Base-by-base conservation (phyloP, 2,329 filamentous ascomycete genomes). In the Corinectria fuckeliana region DNA sequence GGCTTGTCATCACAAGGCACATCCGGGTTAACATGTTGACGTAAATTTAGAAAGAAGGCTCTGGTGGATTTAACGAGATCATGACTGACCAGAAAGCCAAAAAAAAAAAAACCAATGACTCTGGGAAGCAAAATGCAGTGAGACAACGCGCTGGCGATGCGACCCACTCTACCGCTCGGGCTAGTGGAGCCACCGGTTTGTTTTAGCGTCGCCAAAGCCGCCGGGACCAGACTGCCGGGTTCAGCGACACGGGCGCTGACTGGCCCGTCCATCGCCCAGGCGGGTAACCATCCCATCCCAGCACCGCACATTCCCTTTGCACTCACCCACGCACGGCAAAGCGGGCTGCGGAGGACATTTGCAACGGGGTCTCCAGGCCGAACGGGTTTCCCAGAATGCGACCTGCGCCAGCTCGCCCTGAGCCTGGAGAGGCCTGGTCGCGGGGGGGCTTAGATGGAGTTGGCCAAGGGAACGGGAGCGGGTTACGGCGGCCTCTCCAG, bases 201-300 rank as follows among this genome's bases (percentile, higher is more conserved):
- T 66, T 72, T 71, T 71, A 72, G 69, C 64, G 61, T 72, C 47
- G 42, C 56, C 52, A 67, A 68, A 71, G 66, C 69, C 72, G 71
- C 72, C 71, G 65, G 67, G 72, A 73, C 73, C 71, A 75, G 65
- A 75, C 72, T 71, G 67, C 69, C 68, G 72, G 71, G 65, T 63
- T 62, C 58, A 55, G 38, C 45, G 26, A 62, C 32, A 51, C 56
- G 56, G 51, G 16, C 58, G 36, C 61, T 70, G 58, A 71, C 62
- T 71, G 69, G 69, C 47, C 55, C 57, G 58, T 57, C 56, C 56
- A 50, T 32, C 39, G 61, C 42, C 55, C 59, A n/a, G 32, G 42
- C 39, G 23, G 50, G 56, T 36, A 36, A 36, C 32, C 32, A 36
- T 16, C 32, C 32, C 32, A 36, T 16, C 32, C 32, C 32, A 36